Conservation (phyloP, 208 protist genomes). For the Trypanosoma platydactyli region DNA sequence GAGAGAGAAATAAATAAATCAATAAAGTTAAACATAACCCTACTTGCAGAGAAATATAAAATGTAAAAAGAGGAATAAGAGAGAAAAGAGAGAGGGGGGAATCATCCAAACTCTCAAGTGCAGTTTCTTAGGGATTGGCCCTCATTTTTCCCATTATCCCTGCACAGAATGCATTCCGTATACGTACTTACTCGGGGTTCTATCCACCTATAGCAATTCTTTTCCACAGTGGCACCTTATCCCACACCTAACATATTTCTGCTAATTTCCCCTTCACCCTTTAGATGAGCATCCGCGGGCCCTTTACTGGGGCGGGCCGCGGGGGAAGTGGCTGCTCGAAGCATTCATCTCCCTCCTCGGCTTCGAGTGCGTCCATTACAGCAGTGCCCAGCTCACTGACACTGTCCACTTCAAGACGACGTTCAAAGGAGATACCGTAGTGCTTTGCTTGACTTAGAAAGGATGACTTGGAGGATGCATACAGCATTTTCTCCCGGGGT, state of each 20-base stretch:
- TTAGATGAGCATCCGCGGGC: constrained; percentile 66
- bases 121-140: background rate
- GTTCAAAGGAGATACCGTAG: constrained; percentile 45
- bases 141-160: no score
- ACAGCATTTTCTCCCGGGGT: constrained; percentile 68
- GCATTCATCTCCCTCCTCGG: constrained; percentile 4
- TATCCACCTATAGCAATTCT: no score
- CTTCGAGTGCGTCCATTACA: constrained; percentile 44
- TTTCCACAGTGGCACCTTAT: background rate
- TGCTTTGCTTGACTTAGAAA: constrained; percentile 51
- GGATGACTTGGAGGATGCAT: constrained; percentile 65
- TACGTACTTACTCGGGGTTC: background rate
- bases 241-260: background rate
- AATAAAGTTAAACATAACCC: no score
- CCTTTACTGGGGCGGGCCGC: constrained; percentile 30
- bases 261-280: background rate
- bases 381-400: constrained; percentile 40
- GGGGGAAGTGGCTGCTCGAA: constrained; percentile 14
- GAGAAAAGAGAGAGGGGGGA: background rate
- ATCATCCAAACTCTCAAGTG: background rate
- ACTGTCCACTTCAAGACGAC: constrained; percentile 51
- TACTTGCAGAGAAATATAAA: constrained; percentile 19
- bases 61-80: constrained; percentile 17
- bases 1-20: no score
- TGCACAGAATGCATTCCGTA: no score